Conservation (phyloP, 257 asterid genomes). For the Jacaranda mimosifolia region DNA sequence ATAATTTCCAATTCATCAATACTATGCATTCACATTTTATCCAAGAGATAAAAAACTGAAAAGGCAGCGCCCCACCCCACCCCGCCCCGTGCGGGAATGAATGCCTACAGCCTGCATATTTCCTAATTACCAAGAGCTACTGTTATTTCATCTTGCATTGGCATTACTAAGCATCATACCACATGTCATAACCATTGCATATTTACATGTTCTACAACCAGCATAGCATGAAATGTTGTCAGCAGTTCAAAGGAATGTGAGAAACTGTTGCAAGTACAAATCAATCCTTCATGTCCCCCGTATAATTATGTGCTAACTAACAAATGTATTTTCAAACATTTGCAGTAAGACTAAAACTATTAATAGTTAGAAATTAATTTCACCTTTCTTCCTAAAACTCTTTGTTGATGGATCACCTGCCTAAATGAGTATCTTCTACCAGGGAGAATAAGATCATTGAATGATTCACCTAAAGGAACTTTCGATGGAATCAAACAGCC, state of each 20-base stretch:
- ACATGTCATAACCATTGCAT: conserved; percentile 1
- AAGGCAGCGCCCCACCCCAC: neutral
- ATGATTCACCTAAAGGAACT: conserved; percentile 90
- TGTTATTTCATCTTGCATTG: neutral
- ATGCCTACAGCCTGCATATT: conserved; percentile 1
- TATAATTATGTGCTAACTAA: neutral
- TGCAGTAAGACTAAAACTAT: neutral
- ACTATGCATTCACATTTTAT: neutral
- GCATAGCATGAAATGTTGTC: neutral
- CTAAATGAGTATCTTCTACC: conserved; percentile 93
- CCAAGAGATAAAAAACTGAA: neutral
- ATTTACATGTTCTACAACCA: neutral
- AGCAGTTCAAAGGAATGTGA: conserved; percentile 1
- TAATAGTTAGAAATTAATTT: conserved; percentile 19
- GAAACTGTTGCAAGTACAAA: neutral
- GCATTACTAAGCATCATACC: conserved; percentile 10
- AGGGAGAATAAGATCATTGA: conserved; percentile 71
- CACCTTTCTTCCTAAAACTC: conserved; percentile 80
- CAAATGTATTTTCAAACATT: conserved; percentile 9
- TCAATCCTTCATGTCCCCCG: neutral
- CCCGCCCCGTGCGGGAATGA: neutral
- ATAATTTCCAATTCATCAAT: neutral
- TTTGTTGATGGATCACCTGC: conserved; percentile 89
- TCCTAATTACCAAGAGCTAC: neutral
- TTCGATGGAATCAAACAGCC: conserved; percentile 87